Percentiles rank a stretch among this genome's conserved stretches.
Evolutionary conservation across 352 stramenopile genomes (phyloP).

Genomic region (Achlya hypogyna): DNA sequence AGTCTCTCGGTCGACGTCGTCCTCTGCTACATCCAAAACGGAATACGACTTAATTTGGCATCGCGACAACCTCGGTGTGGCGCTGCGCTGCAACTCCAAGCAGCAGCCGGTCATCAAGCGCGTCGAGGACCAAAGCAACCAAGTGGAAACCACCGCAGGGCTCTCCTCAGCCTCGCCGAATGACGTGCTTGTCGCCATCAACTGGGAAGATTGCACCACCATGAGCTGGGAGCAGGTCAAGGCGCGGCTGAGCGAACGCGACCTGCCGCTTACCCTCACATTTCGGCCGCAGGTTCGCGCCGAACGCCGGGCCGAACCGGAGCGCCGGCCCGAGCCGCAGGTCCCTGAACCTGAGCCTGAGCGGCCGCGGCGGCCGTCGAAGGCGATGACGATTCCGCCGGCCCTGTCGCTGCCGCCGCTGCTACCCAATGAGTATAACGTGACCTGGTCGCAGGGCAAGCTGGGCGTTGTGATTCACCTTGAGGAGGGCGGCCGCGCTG

Average conservation of each 20-base stretch:
- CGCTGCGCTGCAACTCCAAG: conserved; percentile 4
- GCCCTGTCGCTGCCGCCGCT: conserved; percentile 8
- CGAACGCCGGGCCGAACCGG: background rate
- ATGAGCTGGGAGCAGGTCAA: conserved; percentile 3
- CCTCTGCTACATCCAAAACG: background rate
- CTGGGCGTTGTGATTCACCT: conserved; percentile 13
- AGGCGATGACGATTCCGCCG: background rate
- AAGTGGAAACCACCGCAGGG: conserved; percentile 11
- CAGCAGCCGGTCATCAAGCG: conserved; percentile 6
- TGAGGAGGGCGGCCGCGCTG: background rate
- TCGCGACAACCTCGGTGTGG: conserved; percentile 6
- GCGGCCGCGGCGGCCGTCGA: background rate
- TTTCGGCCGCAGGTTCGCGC: conserved; percentile 7
- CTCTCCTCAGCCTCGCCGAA: background rate
- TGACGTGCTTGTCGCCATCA: conserved; percentile 17
- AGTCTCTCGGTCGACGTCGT: background rate
- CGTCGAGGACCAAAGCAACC: conserved; percentile 1
- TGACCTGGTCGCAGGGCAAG: conserved; percentile 1
- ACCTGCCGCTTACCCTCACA: conserved; percentile 15
- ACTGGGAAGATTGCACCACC: conserved; percentile 9
- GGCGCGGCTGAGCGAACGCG: conserved; percentile 1
- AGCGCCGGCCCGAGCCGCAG: background rate
- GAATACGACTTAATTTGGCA: conserved; percentile 20
- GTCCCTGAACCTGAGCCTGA: background rate
- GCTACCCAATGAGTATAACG: conserved; percentile 10